phyloP scores from a whole-genome alignment of 2,329 filamentous ascomycete genomes.

The Dactylellina sp. region DNA sequence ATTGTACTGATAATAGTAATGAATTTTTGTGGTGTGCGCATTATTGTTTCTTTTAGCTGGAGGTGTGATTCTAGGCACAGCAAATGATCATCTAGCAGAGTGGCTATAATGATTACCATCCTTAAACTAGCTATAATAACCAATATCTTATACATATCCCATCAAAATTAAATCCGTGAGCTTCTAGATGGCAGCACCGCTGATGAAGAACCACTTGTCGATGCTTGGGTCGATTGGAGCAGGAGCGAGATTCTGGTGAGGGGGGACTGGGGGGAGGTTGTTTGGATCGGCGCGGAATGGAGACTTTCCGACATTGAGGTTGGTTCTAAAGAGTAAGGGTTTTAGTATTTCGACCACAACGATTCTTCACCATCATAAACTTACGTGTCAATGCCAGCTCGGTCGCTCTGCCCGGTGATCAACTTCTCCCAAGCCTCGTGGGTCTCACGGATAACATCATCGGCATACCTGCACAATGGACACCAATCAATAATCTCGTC shows the following conservation, averaged over 20 bases:
- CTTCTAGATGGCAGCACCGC: constrained; percentile 84
- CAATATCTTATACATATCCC: neutral
- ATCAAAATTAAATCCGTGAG: neutral
- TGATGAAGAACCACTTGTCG: constrained; percentile 99
- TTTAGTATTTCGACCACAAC: constrained; percentile 61
- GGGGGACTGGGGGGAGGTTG: constrained; percentile 80
- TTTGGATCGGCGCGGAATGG: constrained; percentile 75
- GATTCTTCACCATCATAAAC: constrained; percentile 63
- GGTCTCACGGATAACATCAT: constrained; percentile 95
- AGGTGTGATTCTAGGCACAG: neutral
- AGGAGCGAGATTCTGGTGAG: constrained; percentile 81
- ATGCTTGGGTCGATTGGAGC: constrained; percentile 95
- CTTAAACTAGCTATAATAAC: neutral
- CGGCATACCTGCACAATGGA: constrained; percentile 77
- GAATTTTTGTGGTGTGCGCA: neutral
- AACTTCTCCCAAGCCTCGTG: constrained; percentile 97
- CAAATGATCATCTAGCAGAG: neutral
- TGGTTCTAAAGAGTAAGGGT: constrained; percentile 73
- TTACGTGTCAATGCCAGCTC: constrained; percentile 84
- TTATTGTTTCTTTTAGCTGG: neutral
- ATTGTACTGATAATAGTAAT: too few species aligned
- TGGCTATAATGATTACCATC: neutral
- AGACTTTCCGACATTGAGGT: constrained; percentile 80
- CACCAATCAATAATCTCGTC: neutral
- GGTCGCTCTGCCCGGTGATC: constrained; percentile 85